These are phyloP conservation scores for Hyaloscypha variabilis DNA, from an alignment of 495 filamentous ascomycete genomes.

Conservation along the genomic window DNA sequence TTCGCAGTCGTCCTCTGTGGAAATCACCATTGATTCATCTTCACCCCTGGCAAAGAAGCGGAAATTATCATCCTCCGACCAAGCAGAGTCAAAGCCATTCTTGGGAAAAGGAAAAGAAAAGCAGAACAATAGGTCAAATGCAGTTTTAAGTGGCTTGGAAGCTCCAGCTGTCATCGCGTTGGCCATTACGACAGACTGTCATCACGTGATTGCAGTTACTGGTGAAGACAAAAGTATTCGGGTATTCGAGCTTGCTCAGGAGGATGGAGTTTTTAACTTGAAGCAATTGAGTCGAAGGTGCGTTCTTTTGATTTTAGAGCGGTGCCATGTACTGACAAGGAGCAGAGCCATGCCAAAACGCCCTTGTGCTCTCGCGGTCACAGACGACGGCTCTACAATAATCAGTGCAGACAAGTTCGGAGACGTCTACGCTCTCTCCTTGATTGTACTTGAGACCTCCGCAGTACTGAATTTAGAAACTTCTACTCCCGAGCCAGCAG, in stretches of 20 bases:
- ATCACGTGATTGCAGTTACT: conserved; percentile 75
- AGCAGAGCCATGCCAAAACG: conserved; percentile 85
- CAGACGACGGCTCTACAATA: conserved; percentile 67
- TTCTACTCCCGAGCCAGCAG: conserved; percentile 11
- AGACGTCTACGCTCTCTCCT: conserved; percentile 88
- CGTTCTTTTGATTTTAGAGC: conserved; percentile 17
- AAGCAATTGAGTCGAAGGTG: conserved; percentile 74
- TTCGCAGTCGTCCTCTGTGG: conserved; percentile 12
- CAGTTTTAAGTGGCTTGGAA: conserved; percentile 25
- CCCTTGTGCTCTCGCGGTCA: conserved; percentile 72
- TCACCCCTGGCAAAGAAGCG: conserved; percentile 31
- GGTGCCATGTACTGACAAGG: conserved; percentile 26
- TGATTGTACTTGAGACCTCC: conserved; percentile 44
- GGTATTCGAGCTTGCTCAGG: conserved; percentile 68
- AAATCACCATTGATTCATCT: not conserved
- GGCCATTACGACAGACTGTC: conserved; percentile 57
- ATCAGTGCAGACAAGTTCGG: conserved; percentile 92
- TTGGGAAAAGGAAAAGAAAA: conserved; percentile 21
- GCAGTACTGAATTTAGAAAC: conserved; percentile 7
- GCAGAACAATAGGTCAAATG: conserved; percentile 20
- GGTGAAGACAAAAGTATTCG: conserved; percentile 88
- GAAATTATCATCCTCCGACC: conserved; percentile 19
- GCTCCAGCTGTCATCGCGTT: conserved; percentile 59
- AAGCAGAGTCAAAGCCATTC: not conserved
- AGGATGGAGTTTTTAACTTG: conserved; percentile 51